Evolutionary conservation across 768 basidiomycete species (phyloP), one percentile per base, ranked within the genome.

Genomic region (Amanita molliuscula): DNA sequence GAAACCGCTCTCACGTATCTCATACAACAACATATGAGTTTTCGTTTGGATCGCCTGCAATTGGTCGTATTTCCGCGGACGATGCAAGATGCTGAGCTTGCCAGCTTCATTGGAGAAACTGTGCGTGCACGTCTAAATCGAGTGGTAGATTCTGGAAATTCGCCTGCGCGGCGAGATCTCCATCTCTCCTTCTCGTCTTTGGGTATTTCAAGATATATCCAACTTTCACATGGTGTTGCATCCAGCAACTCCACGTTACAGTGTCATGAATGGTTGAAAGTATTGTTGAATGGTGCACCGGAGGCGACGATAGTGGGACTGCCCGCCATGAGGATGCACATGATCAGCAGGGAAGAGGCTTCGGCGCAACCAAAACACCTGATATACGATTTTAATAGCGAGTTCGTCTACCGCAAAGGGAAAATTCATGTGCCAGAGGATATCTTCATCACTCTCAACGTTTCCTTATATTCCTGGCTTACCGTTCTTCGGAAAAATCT

Each of bases 371-470:
- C 58, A 20, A 68, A 67, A 31, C 62, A 63, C 13, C 70, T 90
- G 18, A 58, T 70, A 11, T 90, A 90, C 55, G 78, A 83, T 58
- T 89, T 89, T 65, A 70, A 80, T 64, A 87, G 83, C 59, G 67
- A 74, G 50, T 89, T 88, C 61, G 65, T 76, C 36, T 76, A 77
- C 23, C 68, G 70, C 29, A 68, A 72, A 51, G 76, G 73, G 21
- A 67, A 69, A 64, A 67, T 71, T 55, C 76, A 78, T 44, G 44
- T 31, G 25, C 70, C 74, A 26, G 82, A 88, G 56, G 84, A 88
- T 55, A 88, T 92, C 48, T 90, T 84, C 63, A 88, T 92, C 64
- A 84, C 87, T 3, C 71, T 92, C 55, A 91, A 92, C 67, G 79
- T 89, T 59, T 75, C 82, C 0, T 68, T 90, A 1, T 90, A 90